phyloP scores from a whole-genome alignment of 257 asterid species.

The Catharanthus roseus region DNA sequence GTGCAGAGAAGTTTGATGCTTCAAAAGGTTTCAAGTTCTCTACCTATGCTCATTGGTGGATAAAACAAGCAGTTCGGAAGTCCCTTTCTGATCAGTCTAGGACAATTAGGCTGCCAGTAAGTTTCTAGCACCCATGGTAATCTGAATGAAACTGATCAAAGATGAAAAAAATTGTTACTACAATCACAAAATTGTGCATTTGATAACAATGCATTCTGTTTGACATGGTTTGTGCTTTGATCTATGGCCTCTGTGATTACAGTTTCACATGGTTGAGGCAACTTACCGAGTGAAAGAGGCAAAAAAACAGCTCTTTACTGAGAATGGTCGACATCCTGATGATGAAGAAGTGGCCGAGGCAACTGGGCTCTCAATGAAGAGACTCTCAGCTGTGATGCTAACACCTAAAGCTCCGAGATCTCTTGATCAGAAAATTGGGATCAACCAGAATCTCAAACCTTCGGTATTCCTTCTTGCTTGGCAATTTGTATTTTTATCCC shows the following conservation, averaged over 20 bases:
- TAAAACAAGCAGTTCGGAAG: conserved; percentile 51
- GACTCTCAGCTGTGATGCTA: conserved; percentile 68
- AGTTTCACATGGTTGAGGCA: conserved; percentile 95
- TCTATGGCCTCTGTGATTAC: conserved; percentile 21
- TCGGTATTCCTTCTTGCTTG: conserved; percentile 33
- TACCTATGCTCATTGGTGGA: conserved; percentile 99
- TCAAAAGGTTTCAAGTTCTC: conserved; percentile 89
- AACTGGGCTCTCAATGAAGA: conserved; percentile 83
- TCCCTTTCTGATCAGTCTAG: conserved; percentile 40
- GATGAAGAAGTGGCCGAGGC: conserved; percentile 81
- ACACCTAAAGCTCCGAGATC: conserved; percentile 90
- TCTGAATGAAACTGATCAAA: not conserved
- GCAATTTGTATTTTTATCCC: not conserved
- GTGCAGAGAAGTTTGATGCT: conserved; percentile 88
- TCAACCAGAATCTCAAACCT: conserved; percentile 67
- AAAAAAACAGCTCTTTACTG: conserved; percentile 60
- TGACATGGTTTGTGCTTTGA: not conserved
- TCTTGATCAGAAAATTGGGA: conserved; percentile 86
- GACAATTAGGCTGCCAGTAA: conserved; percentile 35
- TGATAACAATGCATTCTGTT: not conserved
- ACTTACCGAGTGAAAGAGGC: conserved; percentile 92
- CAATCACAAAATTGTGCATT: not conserved
- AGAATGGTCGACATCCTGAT: conserved; percentile 61
- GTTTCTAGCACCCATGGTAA: not conserved
- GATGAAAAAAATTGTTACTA: not conserved